Conservation (phyloP, 805 yeast species). For the Torulaspora indica region DNA sequence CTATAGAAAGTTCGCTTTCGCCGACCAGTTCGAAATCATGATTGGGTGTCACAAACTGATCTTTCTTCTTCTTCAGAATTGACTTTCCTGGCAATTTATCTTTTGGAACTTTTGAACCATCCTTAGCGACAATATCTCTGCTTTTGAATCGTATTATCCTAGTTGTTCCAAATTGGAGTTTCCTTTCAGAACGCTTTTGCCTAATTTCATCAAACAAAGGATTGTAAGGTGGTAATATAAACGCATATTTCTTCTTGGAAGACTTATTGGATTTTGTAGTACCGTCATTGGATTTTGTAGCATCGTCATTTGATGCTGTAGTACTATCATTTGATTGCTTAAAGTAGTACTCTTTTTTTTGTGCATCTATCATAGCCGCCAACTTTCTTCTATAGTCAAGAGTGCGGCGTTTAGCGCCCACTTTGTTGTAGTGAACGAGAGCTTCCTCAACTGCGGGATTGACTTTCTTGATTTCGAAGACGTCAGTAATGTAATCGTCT, state of each 20-base stretch:
- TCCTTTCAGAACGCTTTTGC: conserved; percentile 3
- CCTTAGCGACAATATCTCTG: neutral
- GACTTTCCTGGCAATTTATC: conserved; percentile 1
- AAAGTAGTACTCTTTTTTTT: neutral
- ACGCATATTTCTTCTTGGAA: neutral
- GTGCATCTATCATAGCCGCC: neutral
- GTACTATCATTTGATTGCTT: too few relatives aligned
- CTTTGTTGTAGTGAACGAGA: conserved; percentile 1
- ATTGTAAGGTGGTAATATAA: conserved; percentile 1
- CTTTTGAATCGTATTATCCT: conserved; percentile 5
- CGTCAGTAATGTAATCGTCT: conserved; percentile 3
- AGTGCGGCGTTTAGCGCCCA: neutral
- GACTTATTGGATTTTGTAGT: too few relatives aligned
- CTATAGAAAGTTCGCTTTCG: neutral
- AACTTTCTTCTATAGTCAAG: neutral
- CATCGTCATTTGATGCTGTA: too few relatives aligned
- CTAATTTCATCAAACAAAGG: conserved; percentile 4
- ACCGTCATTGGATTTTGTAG: too few relatives aligned
- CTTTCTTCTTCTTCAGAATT: neutral
- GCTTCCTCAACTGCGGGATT: conserved; percentile 8
- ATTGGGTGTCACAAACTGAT: conserved; percentile 1
- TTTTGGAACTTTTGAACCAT: neutral
- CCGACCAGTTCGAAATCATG: conserved; percentile 3
- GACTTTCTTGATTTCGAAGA: conserved; percentile 6
- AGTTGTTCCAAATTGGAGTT: conserved; percentile 8